These are phyloP conservation scores for Trametes sp. DNA, from an alignment of 1,284 basidiomycete species.

Conservation along the genomic window DNA sequence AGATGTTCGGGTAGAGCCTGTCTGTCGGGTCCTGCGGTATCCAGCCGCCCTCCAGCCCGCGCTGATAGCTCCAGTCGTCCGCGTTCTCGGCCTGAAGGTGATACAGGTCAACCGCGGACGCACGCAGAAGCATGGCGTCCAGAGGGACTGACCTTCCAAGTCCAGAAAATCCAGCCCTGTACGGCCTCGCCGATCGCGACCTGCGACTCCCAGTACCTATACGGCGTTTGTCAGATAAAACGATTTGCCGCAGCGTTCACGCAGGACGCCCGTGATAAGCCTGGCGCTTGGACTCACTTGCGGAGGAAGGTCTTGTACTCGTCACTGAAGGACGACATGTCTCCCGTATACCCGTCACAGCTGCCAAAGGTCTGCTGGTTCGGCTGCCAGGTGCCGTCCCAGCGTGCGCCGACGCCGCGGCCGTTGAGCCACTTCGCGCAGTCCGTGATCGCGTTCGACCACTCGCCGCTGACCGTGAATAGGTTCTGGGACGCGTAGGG, in stretches of 20 bases:
- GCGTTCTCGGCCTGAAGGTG: constrained; percentile 63
- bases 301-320: constrained; percentile 72
- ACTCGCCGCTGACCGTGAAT: constrained; percentile 77
- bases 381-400: constrained; percentile 62
- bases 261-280: not conserved
- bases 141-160: constrained; percentile 70
- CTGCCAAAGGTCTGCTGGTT: constrained; percentile 57
- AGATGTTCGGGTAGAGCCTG: constrained; percentile 67
- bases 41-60: constrained; percentile 74
- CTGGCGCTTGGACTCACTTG: constrained; percentile 62
- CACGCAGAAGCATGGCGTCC: not conserved
- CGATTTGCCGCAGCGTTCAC: not conserved
- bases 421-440: constrained; percentile 83
- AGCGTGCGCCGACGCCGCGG: constrained; percentile 72
- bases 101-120: not conserved
- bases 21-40: constrained; percentile 72
- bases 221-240: not conserved
- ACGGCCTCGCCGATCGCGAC: constrained; percentile 67
- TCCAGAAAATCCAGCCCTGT: constrained; percentile 87
- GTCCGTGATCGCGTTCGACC: constrained; percentile 83
- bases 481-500: constrained; percentile 58
- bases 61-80: constrained; percentile 81
- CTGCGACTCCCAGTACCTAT: constrained; percentile 83
- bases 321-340: constrained; percentile 61
- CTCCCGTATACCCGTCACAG: constrained; percentile 69